phyloP scores from a whole-genome alignment of 345 rosid genomes.

The Syzygium grande region DNA sequence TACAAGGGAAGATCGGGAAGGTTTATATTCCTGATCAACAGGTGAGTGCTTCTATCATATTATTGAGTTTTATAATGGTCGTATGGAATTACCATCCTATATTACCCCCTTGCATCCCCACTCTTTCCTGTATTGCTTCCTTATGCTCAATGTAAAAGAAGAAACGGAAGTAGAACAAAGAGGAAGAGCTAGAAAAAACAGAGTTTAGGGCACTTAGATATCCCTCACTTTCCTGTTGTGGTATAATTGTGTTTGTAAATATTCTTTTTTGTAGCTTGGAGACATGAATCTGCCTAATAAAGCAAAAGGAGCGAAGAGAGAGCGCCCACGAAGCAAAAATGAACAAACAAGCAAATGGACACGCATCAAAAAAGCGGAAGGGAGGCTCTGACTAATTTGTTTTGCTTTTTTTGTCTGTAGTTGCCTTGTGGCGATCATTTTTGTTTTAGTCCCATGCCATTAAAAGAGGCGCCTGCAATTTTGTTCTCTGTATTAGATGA shows the following conservation, averaged over 20 bases:
- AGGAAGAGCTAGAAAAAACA: not conserved
- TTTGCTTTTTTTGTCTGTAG: not conserved
- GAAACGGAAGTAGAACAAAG: not conserved
- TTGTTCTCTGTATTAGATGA: not conserved
- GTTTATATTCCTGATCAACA: conserved; percentile 91
- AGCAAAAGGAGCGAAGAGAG: conserved; percentile 88
- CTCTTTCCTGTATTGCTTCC: not conserved
- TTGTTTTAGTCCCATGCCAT: not conserved
- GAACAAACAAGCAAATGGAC: conserved; percentile 26
- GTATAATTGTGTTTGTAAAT: not conserved
- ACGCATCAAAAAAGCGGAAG: conserved; percentile 48
- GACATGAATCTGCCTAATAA: conserved; percentile 51
- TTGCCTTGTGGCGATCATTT: not conserved
- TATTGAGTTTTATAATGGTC: not conserved
- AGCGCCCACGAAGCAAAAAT: conserved; percentile 70
- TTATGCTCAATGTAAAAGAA: not conserved
- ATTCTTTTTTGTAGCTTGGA: conserved; percentile 29
- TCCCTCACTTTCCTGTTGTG: not conserved
- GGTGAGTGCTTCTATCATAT: conserved; percentile 25
- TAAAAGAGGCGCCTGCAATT: not conserved
- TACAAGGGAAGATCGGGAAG: conserved; percentile 62
- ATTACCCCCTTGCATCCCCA: not conserved
- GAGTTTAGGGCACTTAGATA: not conserved
- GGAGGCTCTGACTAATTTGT: conserved; percentile 34
- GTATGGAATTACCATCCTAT: not conserved